Percentiles rank a stretch among this genome's conserved stretches.
These are phyloP conservation scores for Tilletiaria anomala DNA, from an alignment of 1,284 basidiomycete species.

Conservation along the genomic window DNA sequence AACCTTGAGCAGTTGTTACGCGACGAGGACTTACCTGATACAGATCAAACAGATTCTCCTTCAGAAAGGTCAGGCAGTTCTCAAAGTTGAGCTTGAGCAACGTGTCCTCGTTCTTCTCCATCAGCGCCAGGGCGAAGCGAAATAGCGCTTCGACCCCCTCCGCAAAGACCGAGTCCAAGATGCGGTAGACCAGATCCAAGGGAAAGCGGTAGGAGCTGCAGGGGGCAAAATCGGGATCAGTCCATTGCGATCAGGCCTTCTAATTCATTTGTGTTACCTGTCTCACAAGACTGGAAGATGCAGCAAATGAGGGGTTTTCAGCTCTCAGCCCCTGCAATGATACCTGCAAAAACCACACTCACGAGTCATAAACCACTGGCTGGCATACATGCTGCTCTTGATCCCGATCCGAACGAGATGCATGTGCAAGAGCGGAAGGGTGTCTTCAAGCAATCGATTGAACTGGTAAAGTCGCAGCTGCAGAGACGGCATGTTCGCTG, in stretches of 20 bases:
- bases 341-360: background rate
- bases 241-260: background rate
- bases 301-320: background rate
- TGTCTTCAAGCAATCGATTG: slow-evolving; percentile 81
- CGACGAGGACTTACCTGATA: slow-evolving; percentile 9
- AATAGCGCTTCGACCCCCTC: slow-evolving; percentile 95
- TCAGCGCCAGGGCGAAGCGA: slow-evolving; percentile 73
- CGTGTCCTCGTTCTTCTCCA: slow-evolving; percentile 70
- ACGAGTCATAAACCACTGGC: slow-evolving; percentile 86
- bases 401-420: slow-evolving; percentile 85
- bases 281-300: slow-evolving; percentile 1
- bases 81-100: slow-evolving; percentile 28
- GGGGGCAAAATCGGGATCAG: background rate
- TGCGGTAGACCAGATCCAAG: slow-evolving; percentile 79
- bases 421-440: slow-evolving; percentile 73
- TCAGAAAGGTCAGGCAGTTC: slow-evolving; percentile 22
- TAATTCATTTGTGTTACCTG: background rate
- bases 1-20: background rate
- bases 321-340: slow-evolving; percentile 46
- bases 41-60: slow-evolving; percentile 22
- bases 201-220: slow-evolving; percentile 57
- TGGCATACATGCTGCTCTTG: slow-evolving; percentile 76
- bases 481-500: slow-evolving; percentile 83
- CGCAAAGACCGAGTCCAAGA: slow-evolving; percentile 85
- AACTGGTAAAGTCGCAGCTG: slow-evolving; percentile 81